phyloP scores from a whole-genome alignment of 345 rosid genomes.

The Kernera saxatilis region DNA sequence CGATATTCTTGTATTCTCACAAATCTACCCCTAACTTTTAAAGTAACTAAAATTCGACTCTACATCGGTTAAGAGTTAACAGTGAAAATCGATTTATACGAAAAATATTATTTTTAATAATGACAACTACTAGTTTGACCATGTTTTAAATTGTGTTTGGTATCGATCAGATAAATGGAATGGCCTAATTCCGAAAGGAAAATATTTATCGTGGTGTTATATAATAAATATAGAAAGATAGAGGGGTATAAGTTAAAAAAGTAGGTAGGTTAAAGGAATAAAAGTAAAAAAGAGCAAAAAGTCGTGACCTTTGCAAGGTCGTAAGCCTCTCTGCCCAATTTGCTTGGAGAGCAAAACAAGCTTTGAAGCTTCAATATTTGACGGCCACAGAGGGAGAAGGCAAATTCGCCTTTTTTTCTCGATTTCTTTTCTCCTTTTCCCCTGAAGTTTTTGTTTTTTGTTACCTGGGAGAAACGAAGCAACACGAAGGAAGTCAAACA shows the following conservation, averaged over 20 bases:
- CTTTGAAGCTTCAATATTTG: slow-evolving; percentile 21
- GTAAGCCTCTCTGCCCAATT: slow-evolving; percentile 15
- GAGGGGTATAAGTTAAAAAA: slow-evolving; percentile 1
- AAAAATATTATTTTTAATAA: background rate
- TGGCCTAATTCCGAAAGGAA: background rate
- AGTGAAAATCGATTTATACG: background rate
- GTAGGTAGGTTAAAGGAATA: slow-evolving; percentile 1
- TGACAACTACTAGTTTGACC: background rate
- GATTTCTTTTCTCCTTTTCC: background rate
- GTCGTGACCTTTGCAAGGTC: slow-evolving; percentile 30
- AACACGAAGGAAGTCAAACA: slow-evolving; percentile 21
- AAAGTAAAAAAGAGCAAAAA: background rate
- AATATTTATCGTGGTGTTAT: background rate
- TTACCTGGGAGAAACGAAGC: background rate
- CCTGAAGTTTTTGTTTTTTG: background rate
- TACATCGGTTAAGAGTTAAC: background rate
- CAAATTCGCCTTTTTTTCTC: slow-evolving; percentile 6
- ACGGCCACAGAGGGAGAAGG: slow-evolving; percentile 31
- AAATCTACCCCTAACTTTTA: slow-evolving; percentile 2
- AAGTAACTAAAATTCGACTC: background rate
- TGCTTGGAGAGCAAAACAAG: slow-evolving; percentile 29
- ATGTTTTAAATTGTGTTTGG: background rate
- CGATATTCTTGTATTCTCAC: background rate
- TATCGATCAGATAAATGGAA: background rate
- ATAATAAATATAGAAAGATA: background rate